These are phyloP conservation scores for Plenodomus biglobosus DNA, from an alignment of 2,329 filamentous ascomycete genomes.

Conservation along the genomic window DNA sequence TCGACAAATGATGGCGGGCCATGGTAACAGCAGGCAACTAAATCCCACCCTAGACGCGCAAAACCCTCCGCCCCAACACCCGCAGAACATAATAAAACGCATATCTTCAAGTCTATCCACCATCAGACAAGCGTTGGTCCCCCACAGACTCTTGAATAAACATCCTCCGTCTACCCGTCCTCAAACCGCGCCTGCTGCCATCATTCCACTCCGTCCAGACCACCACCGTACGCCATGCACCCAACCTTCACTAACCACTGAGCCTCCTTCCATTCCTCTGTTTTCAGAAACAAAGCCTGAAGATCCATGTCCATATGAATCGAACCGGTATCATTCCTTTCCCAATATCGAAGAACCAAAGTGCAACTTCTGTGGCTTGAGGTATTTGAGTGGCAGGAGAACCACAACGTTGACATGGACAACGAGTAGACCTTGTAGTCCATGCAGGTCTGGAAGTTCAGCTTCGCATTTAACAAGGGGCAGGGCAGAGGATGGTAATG, in stretches of 20 bases:
- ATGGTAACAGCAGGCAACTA: neutral
- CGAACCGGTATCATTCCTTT: conserved; percentile 20
- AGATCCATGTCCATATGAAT: conserved; percentile 19
- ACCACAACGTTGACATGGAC: neutral
- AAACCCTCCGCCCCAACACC: conserved; percentile 6
- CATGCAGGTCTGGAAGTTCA: conserved; percentile 11
- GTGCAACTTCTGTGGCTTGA: conserved; percentile 20
- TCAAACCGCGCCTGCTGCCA: conserved; percentile 1
- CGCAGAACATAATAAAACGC: conserved; percentile 16
- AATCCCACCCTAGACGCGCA: neutral
- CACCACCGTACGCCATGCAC: neutral
- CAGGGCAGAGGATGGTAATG: neutral
- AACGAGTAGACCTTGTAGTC: conserved; percentile 12
- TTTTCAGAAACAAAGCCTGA: conserved; percentile 2
- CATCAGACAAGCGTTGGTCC: conserved; percentile 7
- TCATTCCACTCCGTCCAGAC: neutral
- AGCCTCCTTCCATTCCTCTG: conserved; percentile 8
- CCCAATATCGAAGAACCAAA: conserved; percentile 17
- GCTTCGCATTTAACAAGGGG: conserved; percentile 14
- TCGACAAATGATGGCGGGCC: conserved; percentile 1
- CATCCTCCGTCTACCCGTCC: neutral
- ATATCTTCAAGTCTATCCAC: conserved; percentile 17
- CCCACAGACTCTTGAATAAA: conserved; percentile 5
- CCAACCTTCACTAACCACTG: neutral
- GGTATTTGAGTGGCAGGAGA: neutral